Evolutionary conservation across 2,329 filamentous ascomycete species (phyloP).

Genomic region (Cladobotryum mycophilum): DNA sequence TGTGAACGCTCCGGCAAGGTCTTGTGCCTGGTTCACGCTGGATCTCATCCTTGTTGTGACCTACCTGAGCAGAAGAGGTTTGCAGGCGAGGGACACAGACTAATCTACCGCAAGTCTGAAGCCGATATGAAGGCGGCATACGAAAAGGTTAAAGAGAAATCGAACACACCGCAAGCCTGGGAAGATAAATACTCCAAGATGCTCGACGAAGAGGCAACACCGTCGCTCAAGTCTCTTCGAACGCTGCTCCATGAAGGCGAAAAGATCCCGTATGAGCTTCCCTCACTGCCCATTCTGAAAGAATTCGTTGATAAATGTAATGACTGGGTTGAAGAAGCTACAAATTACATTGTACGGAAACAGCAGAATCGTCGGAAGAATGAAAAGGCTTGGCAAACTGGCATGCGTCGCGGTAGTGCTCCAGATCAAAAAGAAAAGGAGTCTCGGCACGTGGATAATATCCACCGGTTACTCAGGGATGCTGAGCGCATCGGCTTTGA

Average conservation of each 20-base stretch:
- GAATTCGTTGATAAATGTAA: constrained; percentile 94
- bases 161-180: constrained; percentile 80
- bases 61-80: constrained; percentile 60
- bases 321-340: constrained; percentile 96
- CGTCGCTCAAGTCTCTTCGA: constrained; percentile 79
- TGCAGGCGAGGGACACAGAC: constrained; percentile 60
- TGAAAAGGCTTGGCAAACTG: constrained; percentile 77
- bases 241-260: constrained; percentile 87
- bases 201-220: constrained; percentile 75
- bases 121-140: constrained; percentile 61
- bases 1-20: constrained; percentile 77
- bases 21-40: constrained; percentile 77
- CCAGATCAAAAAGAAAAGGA: constrained; percentile 77
- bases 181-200: constrained; percentile 81
- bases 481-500: constrained; percentile 89
- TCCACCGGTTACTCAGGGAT: constrained; percentile 74
- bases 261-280: constrained; percentile 85
- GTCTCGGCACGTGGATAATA: constrained; percentile 80
- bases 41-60: constrained; percentile 74
- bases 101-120: constrained; percentile 72
- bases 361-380: constrained; percentile 96
- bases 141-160: constrained; percentile 78
- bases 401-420: constrained; percentile 54
- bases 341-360: constrained; percentile 92
- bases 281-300: constrained; percentile 73